Base-by-base conservation (phyloP, 108 stramenopile genomes). In the Phaeodactylum tricornutum region DNA sequence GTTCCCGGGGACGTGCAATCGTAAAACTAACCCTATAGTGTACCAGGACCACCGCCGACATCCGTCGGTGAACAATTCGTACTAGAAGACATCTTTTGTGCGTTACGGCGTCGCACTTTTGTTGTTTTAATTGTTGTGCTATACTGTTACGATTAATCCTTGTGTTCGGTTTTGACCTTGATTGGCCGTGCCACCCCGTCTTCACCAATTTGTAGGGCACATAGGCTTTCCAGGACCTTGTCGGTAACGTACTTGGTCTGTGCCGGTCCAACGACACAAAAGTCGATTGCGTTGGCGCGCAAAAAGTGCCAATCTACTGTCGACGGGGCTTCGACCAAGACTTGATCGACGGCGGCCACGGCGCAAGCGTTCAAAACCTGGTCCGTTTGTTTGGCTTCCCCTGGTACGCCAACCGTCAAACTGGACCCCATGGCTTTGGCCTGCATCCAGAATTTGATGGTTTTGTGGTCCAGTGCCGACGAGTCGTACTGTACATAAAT, bases 401-500 rank as follows among this genome's bases (percentile, higher is more conserved):
- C 64, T 12, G 38, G 16, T 27, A 75, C 61, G 32, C 74, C 74
- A 29, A 75, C 68, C 44, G 67, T 57, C 27, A 73, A 37, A 35
- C 62, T 77, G 26, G 55, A 53, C 22, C 67, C 67, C 64, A 72
- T 54, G 16, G 57, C 63, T 37, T 67, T 71, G 33, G 60, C 62
- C 43, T 72, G 67, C 54, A 62, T 72, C 71, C 67, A 77, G 46
- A 69, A 66, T 48, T 64, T 59, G 27, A 77, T 31, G 0, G 44
- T 42, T 23, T 57, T 57, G 55, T 73, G 59, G 40, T 68, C 71
- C 19, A 72, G 44, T 17, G 16, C 43, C 12, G 56, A 31, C 15
- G 40, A 31, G 22, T 39, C 34, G 32, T 25, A 58, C 35, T 50
- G 46, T 16, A 72, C 68, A 39, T 72, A 69, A 17, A 77, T 53